phyloP scores from a whole-genome alignment of 2,329 filamentous ascomycete species.

The Colletotrichum lini region DNA sequence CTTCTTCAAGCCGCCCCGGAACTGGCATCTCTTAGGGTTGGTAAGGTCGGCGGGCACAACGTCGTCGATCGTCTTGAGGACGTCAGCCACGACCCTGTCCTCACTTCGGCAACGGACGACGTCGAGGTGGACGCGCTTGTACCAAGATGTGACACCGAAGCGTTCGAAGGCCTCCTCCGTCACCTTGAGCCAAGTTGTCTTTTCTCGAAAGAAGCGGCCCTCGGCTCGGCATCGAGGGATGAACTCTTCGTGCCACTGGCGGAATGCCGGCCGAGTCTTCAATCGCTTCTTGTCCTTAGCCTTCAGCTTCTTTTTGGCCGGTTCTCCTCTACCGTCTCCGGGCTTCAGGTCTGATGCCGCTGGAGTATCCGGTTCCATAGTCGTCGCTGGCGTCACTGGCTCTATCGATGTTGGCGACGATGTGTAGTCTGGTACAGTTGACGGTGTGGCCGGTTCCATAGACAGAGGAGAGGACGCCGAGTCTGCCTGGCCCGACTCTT shows the following conservation, averaged over 20 bases:
- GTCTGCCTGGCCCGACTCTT: neutral
- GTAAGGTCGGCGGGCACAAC: slow-evolving; percentile 21
- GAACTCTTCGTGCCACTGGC: slow-evolving; percentile 74
- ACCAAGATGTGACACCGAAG: slow-evolving; percentile 58
- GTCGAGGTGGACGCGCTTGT: neutral
- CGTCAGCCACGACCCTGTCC: slow-evolving; percentile 13
- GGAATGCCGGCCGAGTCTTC: slow-evolving; percentile 69
- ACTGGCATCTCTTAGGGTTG: slow-evolving; percentile 40
- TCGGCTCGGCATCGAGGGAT: slow-evolving; percentile 65
- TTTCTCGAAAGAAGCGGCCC: slow-evolving; percentile 51
- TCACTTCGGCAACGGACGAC: slow-evolving; percentile 21
- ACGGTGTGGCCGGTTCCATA: neutral
- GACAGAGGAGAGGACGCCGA: neutral
- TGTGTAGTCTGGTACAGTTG: neutral
- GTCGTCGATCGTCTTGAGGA: slow-evolving; percentile 43
- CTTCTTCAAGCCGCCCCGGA: slow-evolving; percentile 54
- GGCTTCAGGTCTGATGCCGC: neutral
- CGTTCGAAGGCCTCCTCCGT: slow-evolving; percentile 65
- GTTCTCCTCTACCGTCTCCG: slow-evolving; percentile 2
- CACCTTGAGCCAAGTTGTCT: slow-evolving; percentile 59
- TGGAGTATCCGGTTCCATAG: neutral
- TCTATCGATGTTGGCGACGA: neutral
- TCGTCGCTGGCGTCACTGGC: neutral
- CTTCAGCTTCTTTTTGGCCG: slow-evolving; percentile 53
- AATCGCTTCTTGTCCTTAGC: slow-evolving; percentile 71